Base-by-base conservation (phyloP, 106 monocot genomes). In the Cymbidium sinense region DNA sequence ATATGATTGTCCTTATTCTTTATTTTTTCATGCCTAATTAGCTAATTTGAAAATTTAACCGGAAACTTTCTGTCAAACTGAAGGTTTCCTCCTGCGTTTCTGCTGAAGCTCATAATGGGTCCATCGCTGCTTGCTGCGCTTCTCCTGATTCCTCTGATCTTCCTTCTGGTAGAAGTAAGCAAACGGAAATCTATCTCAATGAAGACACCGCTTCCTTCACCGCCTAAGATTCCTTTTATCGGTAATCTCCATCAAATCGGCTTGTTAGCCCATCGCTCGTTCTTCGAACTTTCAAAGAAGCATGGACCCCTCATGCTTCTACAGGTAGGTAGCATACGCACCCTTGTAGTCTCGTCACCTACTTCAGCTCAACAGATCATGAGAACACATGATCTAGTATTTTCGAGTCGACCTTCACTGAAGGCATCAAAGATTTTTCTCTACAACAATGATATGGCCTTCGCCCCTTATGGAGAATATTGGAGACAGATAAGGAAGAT, bases 281-380 rank as follows among this genome's bases (percentile, higher is more conserved):
- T 83, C 30, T 0, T 0, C 30, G 28, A 58, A 13, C 65, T 78
- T 13, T 61, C 78, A 0, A n/a, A 47, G 4, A 83, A 33, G 50
- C 64, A 67, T 28, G 83, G 83, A 13, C 64, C 83, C 23, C 61
- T 83, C 78, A 74, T 78, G 83, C 74, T 64, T 47, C 73, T 83
- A 31, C 73, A 67, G 50, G 7, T 83, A 0, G 83, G 78, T 27
- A 33, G n/a, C 6, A 44, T 74, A 1, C 83, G 44, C 20, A 83
- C 83, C 25, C 43, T 83, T 6, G 73, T 83, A 10, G 74, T 75
- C 78, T 83, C 78, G 5, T 78, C 83, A 0, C 25, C 83, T 3
- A 51, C 58, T 8, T 23, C 41, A 31, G 78, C 78, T 7, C 29
- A 15, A 21, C 65, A 78, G 43, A 7, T 83, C 61, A 47, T 50